Base-by-base conservation (phyloP, 1,139 yeast species). In the Saccharomycopsis crataegensis region DNA sequence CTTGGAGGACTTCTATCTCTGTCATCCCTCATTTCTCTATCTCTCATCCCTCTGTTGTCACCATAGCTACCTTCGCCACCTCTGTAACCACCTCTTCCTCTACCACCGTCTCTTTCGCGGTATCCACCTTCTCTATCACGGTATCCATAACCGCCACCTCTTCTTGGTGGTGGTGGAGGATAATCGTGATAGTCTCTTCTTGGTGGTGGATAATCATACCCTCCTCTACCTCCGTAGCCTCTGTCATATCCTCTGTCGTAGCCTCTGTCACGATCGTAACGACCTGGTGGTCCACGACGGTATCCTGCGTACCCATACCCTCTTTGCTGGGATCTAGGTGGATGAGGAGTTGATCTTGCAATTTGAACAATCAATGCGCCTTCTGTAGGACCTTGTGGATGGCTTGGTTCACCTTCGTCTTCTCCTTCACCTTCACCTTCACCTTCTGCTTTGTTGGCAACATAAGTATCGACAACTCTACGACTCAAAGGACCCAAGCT, bases 311-410 rank as follows among this genome's bases (percentile, higher is more conserved):
- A 48, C 1, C 54, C 53, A 16, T 44, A 17, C 28, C 57, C 59
- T 46, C 61, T 50, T 47, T 51, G 49, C 43, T 50, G 51, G 16
- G 48, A 49, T 40, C 62, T 58, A 47, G 67, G 62, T 43, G 73
- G 70, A 62, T 67, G 76, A 41, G 80, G 84, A 62, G 76, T 82
- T 12, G 79, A 77, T 62, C 77, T 75, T 22, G 86, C 86, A 65
- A 77, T 68, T 66, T 80, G 83, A 38, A 80, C 82, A n/a, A 70
- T 73, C 59, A 80, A 69, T 2, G 77, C 50, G 8, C 53, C 58
- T 45, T 51, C 57, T 6, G 57, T 49, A 28, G 38, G 42, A 4
- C 28, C 16, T 38, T 38, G 41, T 2, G 6, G 11, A 16, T 5
- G 34, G 12, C 16, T 43, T 32, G 37, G 31, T 22, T 17, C 51